Percentiles rank a stretch among this genome's conserved stretches.
Conservation (phyloP, 1,284 basidiomycete species). For the Meripilus lineatus region DNA sequence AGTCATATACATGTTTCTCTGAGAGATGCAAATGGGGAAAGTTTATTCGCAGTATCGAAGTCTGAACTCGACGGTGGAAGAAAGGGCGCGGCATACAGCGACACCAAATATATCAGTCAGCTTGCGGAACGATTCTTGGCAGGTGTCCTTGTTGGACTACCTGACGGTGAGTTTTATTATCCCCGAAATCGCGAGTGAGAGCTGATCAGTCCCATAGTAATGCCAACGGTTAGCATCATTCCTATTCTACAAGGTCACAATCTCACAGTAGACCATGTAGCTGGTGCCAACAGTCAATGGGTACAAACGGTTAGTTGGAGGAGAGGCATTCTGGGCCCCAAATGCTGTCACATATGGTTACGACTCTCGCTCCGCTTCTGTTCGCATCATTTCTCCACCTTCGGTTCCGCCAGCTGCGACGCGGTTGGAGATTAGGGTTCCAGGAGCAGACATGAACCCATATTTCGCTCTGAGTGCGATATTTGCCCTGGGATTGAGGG, state of each 20-base stretch:
- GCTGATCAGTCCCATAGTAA: conserved; percentile 10
- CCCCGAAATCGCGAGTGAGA: not conserved
- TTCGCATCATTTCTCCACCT: conserved; percentile 89
- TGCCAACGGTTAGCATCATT: conserved; percentile 20
- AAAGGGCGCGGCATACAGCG: conserved; percentile 66
- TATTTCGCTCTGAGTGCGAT: conserved; percentile 86
- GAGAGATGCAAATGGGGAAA: conserved; percentile 63
- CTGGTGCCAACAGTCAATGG: conserved; percentile 93
- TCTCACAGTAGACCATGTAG: conserved; percentile 37
- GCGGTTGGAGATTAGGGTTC: conserved; percentile 88
- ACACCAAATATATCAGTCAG: conserved; percentile 81
- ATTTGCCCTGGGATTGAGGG: conserved; percentile 82
- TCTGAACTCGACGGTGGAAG: conserved; percentile 65
- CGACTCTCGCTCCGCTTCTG: conserved; percentile 88
- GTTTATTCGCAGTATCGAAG: conserved; percentile 72
- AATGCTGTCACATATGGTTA: conserved; percentile 93
- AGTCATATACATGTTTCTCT: conserved; percentile 94
- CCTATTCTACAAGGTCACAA: not conserved
- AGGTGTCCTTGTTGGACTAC: conserved; percentile 83
- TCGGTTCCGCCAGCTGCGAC: conserved; percentile 78
- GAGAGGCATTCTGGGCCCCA: conserved; percentile 93
- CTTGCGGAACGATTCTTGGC: conserved; percentile 92
- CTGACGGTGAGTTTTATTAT: conserved; percentile 60
- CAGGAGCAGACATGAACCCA: conserved; percentile 95
- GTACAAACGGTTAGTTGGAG: conserved; percentile 97